Base-by-base conservation (phyloP, 1,284 basidiomycete species). In the Inonotus obliquus region DNA sequence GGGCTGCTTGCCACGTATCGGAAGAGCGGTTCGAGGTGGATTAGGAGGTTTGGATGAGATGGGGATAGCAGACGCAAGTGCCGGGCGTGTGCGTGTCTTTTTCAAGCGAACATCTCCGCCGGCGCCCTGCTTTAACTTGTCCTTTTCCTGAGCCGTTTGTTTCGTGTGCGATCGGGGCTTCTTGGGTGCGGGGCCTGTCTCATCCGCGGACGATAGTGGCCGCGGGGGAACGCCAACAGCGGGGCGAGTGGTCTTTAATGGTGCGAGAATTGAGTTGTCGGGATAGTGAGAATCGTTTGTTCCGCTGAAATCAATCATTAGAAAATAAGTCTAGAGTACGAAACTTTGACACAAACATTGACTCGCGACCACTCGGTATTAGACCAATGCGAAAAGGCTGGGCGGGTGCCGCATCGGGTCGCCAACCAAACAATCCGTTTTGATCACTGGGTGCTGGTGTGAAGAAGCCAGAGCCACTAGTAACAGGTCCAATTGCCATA, bases 31-130 rank as follows among this genome's bases (percentile, higher is more conserved):
- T 59, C 63, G 63, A 27, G 61, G 53, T 51, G 54, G 54, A 35
- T 32, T 27, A 57, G 52, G 56, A 56, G 51, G 60, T 61, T 47
- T 53, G 29, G 59, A 86, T 88, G 86, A 89, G 86, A 88, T 86
- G 79, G 86, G 79, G 78, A 87, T 87, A 86, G 84, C 79, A 83
- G 85, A 82, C 76, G 81, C 85, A 81, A 87, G 80, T 80, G 81
- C 85, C 83, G 82, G 85, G 82, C 84, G 86, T 80, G 82, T 81
- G 84, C 86, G 82, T 88, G 85, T 88, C 87, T 91, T 91, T 87
- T 88, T 89, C 78, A 79, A 77, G 73, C 82, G 80, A 73, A 87
- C 85, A 74, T 87, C 85, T 69, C 66, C 66, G 67, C 77, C 73
- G 73, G 74, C 73, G 69, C 77, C 79, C 64, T 80, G 72, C 73